A percentile compares a stretch with the other conserved stretches of the same genome.
phyloP scores from a whole-genome alignment of 2,329 filamentous ascomycete species.

The Elsinoe arachidis region DNA sequence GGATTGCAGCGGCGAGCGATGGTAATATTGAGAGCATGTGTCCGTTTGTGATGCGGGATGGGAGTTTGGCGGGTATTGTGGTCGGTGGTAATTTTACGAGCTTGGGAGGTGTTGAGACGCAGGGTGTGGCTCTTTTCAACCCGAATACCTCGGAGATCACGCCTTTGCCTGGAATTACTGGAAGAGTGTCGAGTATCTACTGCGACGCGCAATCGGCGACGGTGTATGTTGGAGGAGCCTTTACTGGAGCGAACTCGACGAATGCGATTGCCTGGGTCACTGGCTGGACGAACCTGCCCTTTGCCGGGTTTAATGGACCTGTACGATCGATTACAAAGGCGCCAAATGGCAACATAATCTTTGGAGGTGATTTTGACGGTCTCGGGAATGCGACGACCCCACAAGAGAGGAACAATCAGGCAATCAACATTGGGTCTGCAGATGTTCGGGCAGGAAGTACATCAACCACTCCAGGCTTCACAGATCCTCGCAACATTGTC shows the following conservation, averaged over 20 bases:
- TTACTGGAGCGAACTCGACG: conserved; percentile 68
- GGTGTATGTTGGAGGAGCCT: conserved; percentile 88
- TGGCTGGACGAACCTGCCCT: conserved; percentile 73
- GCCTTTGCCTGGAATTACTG: conserved; percentile 70
- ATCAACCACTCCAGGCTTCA: conserved; percentile 55
- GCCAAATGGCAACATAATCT: conserved; percentile 76
- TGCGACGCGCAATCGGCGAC: conserved; percentile 69
- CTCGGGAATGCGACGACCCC: conserved; percentile 70
- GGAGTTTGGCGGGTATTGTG: conserved; percentile 63
- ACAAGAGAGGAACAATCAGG: conserved; percentile 60
- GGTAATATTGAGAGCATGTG: conserved; percentile 86
- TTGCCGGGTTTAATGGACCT: conserved; percentile 89
- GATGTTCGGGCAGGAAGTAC: conserved; percentile 60
- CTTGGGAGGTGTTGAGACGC: conserved; percentile 62
- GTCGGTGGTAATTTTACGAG: conserved; percentile 95
- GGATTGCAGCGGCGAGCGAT: conserved; percentile 60
- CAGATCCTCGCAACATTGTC: conserved; percentile 69
- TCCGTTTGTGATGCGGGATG: conserved; percentile 58
- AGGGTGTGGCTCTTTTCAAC: conserved; percentile 74
- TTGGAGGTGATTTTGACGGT: conserved; percentile 82
- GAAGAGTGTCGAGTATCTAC: conserved; percentile 70
- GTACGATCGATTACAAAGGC: conserved; percentile 77
- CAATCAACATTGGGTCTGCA: conserved; percentile 76
- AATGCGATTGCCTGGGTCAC: conserved; percentile 81
- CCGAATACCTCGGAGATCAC: conserved; percentile 60